These are phyloP conservation scores for Chrysanthemum makinoi DNA, from an alignment of 129 eudicot species.

Conservation along the genomic window DNA sequence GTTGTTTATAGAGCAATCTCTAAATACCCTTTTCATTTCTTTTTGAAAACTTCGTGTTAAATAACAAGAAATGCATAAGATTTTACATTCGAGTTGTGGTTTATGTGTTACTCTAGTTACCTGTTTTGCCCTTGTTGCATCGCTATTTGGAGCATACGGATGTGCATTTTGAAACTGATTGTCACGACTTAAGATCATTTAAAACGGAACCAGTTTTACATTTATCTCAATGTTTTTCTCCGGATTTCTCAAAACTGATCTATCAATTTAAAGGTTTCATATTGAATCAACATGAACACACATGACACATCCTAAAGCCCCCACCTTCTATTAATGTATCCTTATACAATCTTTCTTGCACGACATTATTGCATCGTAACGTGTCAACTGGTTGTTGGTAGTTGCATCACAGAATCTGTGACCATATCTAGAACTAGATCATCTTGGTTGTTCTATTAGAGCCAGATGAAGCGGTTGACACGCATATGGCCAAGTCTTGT, in stretches of 20 bases:
- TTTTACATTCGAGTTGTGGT: neutral
- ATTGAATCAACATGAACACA: neutral
- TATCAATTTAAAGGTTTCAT: neutral
- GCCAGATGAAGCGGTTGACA: constrained; percentile 15
- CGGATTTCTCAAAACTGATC: neutral
- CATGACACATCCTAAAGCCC: neutral
- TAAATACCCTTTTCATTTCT: neutral
- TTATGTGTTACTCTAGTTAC: neutral
- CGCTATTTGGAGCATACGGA: neutral
- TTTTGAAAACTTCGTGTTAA: constrained; percentile 2
- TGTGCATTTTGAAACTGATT: neutral
- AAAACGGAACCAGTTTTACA: neutral
- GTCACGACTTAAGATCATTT: neutral
- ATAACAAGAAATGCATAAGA: neutral
- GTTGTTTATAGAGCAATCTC: constrained; percentile 11
- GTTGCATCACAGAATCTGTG: constrained; percentile 21
- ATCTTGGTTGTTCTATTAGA: constrained; percentile 13
- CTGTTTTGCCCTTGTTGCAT: neutral
- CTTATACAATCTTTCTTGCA: constrained; percentile 2
- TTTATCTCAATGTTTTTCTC: neutral
- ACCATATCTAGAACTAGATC: constrained; percentile 20
- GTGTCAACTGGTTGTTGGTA: neutral
- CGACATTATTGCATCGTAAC: constrained; percentile 18
- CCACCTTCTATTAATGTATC: neutral
- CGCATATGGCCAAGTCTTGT: constrained; percentile 21